Evolutionary conservation across 352 stramenopile genomes (phyloP).

Genomic region (Globisporangium splendens): DNA sequence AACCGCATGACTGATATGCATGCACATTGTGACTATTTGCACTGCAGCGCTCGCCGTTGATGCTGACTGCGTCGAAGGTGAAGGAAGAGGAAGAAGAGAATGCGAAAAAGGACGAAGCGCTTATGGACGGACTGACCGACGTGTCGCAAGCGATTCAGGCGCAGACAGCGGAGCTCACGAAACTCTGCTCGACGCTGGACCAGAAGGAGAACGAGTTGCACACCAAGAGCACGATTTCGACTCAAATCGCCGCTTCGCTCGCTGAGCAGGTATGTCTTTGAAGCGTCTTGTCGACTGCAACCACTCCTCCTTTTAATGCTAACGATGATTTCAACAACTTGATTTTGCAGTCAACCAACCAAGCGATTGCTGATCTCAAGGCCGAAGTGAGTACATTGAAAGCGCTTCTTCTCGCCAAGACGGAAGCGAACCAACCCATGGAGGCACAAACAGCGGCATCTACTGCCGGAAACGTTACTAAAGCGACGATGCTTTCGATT

Average conservation of each 20-base stretch:
- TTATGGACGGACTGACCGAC: constrained; percentile 38
- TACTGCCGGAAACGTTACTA: not conserved
- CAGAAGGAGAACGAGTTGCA: constrained; percentile 54
- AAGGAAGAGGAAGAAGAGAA: constrained; percentile 54
- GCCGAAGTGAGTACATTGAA: constrained; percentile 69
- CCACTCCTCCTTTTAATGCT: too few species aligned
- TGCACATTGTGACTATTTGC: not conserved
- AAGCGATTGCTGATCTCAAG: constrained; percentile 65
- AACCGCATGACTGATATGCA: not conserved
- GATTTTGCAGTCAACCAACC: constrained; percentile 28
- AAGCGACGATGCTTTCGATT: not conserved
- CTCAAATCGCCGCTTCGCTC: constrained; percentile 42
- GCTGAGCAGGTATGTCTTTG: constrained; percentile 33
- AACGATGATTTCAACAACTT: too few species aligned
- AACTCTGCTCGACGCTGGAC: constrained; percentile 49
- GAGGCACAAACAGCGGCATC: not conserved
- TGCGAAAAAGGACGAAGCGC: constrained; percentile 43
- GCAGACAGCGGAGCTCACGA: constrained; percentile 57
- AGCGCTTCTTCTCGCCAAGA: constrained; percentile 41
- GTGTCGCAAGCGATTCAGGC: constrained; percentile 59
- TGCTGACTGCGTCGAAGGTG: constrained; percentile 40
- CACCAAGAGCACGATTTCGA: constrained; percentile 34
- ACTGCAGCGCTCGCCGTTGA: constrained; percentile 29
- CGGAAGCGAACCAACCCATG: constrained; percentile 6
- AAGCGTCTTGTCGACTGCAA: too few species aligned